Base-by-base conservation (phyloP, 345 rosid species). In the Nasturtium officinale region DNA sequence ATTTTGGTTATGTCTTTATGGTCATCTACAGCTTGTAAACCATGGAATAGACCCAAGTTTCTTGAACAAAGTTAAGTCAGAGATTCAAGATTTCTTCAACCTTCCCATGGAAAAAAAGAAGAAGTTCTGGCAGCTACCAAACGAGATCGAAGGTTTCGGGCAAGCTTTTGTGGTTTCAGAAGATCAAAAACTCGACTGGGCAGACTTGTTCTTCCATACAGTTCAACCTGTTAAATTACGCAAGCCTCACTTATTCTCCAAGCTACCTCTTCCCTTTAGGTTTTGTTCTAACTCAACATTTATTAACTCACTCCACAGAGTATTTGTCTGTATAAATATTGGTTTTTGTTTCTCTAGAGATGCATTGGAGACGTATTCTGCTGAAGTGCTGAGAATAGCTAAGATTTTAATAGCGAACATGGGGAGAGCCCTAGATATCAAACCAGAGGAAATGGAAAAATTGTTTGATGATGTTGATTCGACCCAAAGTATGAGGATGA, bases 371-470 rank as follows among this genome's bases (percentile, higher is more conserved):
- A 32, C 52, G 23, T 87, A 91, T 76, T 71, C 74, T 0, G 5
- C 0, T 21, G 83, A 86, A 70, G 29, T 80, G 59, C 80, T 76
- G 66, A 75, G 42, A 43, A 35, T 82, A 37, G 85, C 86, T 9
- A 46, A 80, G 73, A 60, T 18, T 37, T 54, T 90, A 7, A 37
- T 86, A 9, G 69, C 33, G 32, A 74, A 74, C 25, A 72, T 83
- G 85, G 88, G 77, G 1, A 75, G 60, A 64, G 84, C 85, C 40
- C 61, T 89, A n/a, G 70, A 73, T 42, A 82, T 87, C 81, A 90
- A 89, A 13, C 33, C 43, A 1, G 69, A 87, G 40, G 91, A 89
- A 46, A 82, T 87, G 46, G 21, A 25, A 40, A 57, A 50, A 26
- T 47, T 79, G 40, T 77, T 79, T 61, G 48, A 64, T 54, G 69